phyloP scores from a whole-genome alignment of 345 rosid species.

The Euphorbia lathyris region DNA sequence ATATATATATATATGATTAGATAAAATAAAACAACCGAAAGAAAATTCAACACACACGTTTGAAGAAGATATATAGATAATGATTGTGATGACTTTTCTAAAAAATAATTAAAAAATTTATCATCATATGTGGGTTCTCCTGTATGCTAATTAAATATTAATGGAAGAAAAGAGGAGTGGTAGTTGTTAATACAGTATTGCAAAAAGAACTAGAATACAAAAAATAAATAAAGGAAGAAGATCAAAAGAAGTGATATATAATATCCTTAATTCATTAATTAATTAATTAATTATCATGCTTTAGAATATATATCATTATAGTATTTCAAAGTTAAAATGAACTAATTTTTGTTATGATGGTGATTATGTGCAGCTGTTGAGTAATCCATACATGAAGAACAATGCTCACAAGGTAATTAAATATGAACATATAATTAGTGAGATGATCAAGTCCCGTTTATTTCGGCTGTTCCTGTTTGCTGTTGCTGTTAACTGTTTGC shows the following conservation, averaged over 20 bases:
- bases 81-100: neutral
- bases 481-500: too few species aligned
- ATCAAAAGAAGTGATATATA: neutral
- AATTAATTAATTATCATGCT: too few species aligned
- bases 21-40: neutral
- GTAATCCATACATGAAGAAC: slow-evolving; percentile 75
- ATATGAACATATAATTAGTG: too few species aligned
- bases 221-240: neutral
- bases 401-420: slow-evolving; percentile 51
- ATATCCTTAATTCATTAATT: neutral
- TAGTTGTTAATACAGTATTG: slow-evolving; percentile 5
- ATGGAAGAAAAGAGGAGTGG: slow-evolving; percentile 1
- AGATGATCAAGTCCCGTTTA: too few species aligned
- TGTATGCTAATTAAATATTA: slow-evolving; percentile 5
- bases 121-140: too few species aligned
- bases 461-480: too few species aligned
- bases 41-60: neutral
- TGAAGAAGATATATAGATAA: neutral
- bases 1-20: neutral
- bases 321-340: too few species aligned
- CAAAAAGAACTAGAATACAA: slow-evolving; percentile 3
- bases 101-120: neutral
- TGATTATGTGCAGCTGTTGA: slow-evolving; percentile 46
- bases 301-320: too few species aligned
- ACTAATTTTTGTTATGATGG: neutral